Evolutionary conservation across 164 flowering plant genomes (phyloP).

Genomic region (Warburgia ugandensis): DNA sequence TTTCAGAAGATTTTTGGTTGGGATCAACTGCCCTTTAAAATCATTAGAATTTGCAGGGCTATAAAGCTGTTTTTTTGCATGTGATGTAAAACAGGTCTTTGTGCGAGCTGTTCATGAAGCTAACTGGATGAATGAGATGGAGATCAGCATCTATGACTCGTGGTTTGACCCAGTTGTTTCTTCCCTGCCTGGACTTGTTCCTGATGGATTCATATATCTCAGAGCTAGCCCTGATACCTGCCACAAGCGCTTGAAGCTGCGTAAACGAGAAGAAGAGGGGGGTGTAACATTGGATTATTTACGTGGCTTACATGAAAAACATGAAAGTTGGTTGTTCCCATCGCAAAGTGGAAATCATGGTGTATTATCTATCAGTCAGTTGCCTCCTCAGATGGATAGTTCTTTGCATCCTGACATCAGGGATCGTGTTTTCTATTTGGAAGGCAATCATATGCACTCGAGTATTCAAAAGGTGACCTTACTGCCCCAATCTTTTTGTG

Average conservation of each 20-base stretch:
- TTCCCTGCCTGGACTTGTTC: constrained; percentile 81
- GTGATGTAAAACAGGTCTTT: constrained; percentile 74
- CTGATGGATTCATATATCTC: constrained; percentile 93
- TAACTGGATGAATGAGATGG: constrained; percentile 99
- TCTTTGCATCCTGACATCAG: constrained; percentile 77
- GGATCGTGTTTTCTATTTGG: constrained; percentile 80
- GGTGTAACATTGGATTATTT: constrained; percentile 86
- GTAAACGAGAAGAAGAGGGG: constrained; percentile 86
- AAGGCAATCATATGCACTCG: constrained; percentile 93
- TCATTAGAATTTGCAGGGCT: too few relatives aligned
- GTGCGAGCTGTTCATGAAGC: constrained; percentile 99
- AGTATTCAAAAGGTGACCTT: constrained; percentile 80
- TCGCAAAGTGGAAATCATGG: constrained; percentile 71
- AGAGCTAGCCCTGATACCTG: constrained; percentile 98
- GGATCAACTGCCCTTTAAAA: too few relatives aligned
- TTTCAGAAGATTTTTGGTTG: too few relatives aligned
- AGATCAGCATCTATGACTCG: constrained; percentile 96
- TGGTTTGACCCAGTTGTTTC: constrained; percentile 99
- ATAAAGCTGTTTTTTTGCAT: too few relatives aligned
- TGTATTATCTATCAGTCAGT: constrained; percentile 60
- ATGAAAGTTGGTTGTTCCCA: constrained; percentile 96
- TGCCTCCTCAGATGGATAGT: constrained; percentile 41
- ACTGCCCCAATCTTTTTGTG: background rate
- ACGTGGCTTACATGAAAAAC: constrained; percentile 85
- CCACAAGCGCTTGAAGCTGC: constrained; percentile 74